phyloP scores from a whole-genome alignment of 176 grass and related monocot genomes.

The Zizania latifolia region DNA sequence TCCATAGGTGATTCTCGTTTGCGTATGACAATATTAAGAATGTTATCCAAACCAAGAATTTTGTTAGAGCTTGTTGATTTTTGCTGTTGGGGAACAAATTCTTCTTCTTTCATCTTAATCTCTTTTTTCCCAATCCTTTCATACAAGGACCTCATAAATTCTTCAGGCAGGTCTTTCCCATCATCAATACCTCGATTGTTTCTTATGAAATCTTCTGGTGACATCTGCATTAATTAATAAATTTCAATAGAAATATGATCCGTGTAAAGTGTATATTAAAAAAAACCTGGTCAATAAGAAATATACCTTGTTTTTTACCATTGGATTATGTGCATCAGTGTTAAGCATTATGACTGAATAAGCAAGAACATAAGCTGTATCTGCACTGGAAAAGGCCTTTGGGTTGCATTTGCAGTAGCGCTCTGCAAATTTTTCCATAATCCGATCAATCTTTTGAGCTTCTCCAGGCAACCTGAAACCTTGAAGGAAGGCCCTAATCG shows the following conservation, averaged over 20 bases:
- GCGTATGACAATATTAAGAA: slow-evolving; percentile 94
- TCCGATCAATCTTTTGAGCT: slow-evolving; percentile 96
- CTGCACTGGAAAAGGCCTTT: slow-evolving; percentile 90
- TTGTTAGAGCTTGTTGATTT: slow-evolving; percentile 79
- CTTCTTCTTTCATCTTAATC: slow-evolving; percentile 99
- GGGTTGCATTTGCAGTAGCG: slow-evolving; percentile 96
- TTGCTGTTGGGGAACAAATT: slow-evolving; percentile 78
- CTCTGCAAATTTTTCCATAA: slow-evolving; percentile 98
- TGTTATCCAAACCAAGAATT: slow-evolving; percentile 97
- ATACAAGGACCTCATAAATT: slow-evolving; percentile 98
- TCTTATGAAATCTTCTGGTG: slow-evolving; percentile 94
- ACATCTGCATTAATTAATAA: slow-evolving; percentile 71
- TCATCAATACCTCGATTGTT: slow-evolving; percentile 96
- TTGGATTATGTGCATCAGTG: slow-evolving; percentile 92
- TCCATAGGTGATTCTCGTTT: slow-evolving; percentile 81
- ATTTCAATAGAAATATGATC: slow-evolving; percentile 18
- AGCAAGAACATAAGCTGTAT: slow-evolving; percentile 98
- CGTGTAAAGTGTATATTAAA: slow-evolving; percentile 4
- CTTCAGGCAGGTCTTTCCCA: slow-evolving; percentile 93
- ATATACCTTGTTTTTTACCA: slow-evolving; percentile 96
- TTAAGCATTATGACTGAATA: slow-evolving; percentile 99
- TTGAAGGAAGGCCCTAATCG: slow-evolving; percentile 83
- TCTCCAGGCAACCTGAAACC: slow-evolving; percentile 96
- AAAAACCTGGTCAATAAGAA: slow-evolving; percentile 22
- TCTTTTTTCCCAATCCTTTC: slow-evolving; percentile 90